These are phyloP conservation scores for Candida palmyrensis DNA, from an alignment of 805 yeast species.

Conservation along the genomic window DNA sequence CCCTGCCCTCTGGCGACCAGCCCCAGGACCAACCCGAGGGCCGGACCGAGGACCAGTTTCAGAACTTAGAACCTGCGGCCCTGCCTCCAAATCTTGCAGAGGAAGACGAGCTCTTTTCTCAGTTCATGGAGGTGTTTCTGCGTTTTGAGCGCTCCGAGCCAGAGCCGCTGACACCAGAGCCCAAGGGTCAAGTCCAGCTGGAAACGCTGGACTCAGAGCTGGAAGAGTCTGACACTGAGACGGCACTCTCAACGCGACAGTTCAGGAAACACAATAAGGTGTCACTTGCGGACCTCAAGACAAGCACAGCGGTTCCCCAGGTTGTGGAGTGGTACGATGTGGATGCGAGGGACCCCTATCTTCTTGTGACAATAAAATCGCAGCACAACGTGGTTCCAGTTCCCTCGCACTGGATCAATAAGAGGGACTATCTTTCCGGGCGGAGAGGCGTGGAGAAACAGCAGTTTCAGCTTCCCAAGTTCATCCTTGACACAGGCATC, in stretches of 20 bases:
- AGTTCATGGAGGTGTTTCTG: constrained; percentile 17
- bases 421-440: constrained; percentile 66
- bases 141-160: constrained; percentile 7
- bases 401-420: constrained; percentile 81
- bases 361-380: constrained; percentile 61
- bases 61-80: not conserved
- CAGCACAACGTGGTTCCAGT: constrained; percentile 66
- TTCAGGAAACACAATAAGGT: constrained; percentile 49
- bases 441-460: constrained; percentile 61
- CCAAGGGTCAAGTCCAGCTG: constrained; percentile 22
- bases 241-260: constrained; percentile 43
- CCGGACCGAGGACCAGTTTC: not conserved
- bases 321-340: constrained; percentile 83
- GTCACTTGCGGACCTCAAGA: constrained; percentile 64
- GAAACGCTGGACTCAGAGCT: constrained; percentile 7
- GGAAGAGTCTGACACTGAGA: constrained; percentile 13
- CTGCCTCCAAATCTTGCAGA: constrained; percentile 1
- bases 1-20: no score
- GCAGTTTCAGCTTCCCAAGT: constrained; percentile 74
- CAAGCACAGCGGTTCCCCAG: constrained; percentile 58
- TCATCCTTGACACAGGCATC: constrained; percentile 78
- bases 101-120: constrained; percentile 9
- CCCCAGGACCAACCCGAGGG: no score
- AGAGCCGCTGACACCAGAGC: no score
- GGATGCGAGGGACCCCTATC: constrained; percentile 73